Percentiles rank a stretch among this genome's conserved stretches.
Evolutionary conservation across 2,329 filamentous ascomycete genomes (phyloP).

Genomic region (Drechslerella dactyloides): DNA sequence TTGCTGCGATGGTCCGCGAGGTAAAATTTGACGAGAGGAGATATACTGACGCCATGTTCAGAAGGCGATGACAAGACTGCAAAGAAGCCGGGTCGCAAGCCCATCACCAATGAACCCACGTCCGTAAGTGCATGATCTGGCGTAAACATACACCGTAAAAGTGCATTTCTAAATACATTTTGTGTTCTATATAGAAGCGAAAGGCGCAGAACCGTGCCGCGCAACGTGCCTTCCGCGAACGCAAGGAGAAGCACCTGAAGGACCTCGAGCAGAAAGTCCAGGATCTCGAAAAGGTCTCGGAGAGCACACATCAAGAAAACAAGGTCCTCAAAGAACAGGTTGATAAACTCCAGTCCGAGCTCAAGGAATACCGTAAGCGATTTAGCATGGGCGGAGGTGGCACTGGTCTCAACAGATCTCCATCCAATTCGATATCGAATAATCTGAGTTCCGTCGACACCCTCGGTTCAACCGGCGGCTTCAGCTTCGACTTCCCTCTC

Average conservation of each 20-base stretch:
- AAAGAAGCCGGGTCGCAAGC: constrained; percentile 97
- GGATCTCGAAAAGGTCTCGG: constrained; percentile 80
- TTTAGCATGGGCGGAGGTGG: constrained; percentile 67
- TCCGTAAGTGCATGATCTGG: constrained; percentile 72
- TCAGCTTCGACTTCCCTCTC: constrained; percentile 94
- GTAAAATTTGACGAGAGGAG: constrained; percentile 19
- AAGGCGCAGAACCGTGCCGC: constrained; percentile 96
- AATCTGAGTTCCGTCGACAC: constrained; percentile 56
- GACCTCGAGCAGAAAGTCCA: constrained; percentile 80
- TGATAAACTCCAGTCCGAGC: constrained; percentile 81
- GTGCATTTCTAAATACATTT: constrained; percentile 52
- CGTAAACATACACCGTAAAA: too few species aligned
- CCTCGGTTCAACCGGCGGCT: constrained; percentile 59
- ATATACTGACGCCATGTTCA: constrained; percentile 66
- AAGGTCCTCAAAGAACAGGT: constrained; percentile 81
- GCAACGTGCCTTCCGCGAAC: constrained; percentile 89
- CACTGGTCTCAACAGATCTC: constrained; percentile 57
- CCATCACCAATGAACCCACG: constrained; percentile 90
- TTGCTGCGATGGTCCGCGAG: constrained; percentile 41
- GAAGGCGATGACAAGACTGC: constrained; percentile 83
- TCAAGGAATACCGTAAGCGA: constrained; percentile 89
- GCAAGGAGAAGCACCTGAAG: constrained; percentile 89
- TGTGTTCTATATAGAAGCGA: constrained; percentile 69
- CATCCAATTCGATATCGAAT: constrained; percentile 62
- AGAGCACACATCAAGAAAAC: constrained; percentile 85